Evolutionary conservation across 495 filamentous ascomycete species (phyloP), one percentile per base, ranked within the genome.

Genomic region (Zalerion maritima): DNA sequence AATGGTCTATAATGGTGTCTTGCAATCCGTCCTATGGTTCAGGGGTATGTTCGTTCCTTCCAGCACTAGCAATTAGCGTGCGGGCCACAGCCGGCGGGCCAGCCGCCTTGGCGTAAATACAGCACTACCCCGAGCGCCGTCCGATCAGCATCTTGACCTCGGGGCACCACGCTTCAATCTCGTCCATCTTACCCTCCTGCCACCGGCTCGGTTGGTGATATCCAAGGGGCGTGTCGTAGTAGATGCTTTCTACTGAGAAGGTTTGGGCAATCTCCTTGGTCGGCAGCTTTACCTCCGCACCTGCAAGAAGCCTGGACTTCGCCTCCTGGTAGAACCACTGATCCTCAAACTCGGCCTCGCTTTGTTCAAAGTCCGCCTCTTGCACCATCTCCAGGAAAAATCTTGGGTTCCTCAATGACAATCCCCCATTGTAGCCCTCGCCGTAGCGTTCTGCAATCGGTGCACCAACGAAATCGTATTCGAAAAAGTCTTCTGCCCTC

Each of bases 401-500:
- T 21, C 29, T 38, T 14, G 40, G 42, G 35, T 49, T 52, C 10
- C 51, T 30, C 25, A 55, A 33, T 17, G 37, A 48, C 30, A 55
- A 31, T 0, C 49, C 51, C 10, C 49, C 49, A 34, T 52, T 52
- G 30, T 45, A 49, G 15, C 45, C 47, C 18, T 32, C 21, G 7
- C 43, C 37, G 10, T 30, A 29, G 0, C 13, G 17, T 14, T 18
- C 1, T 14, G 33, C 23, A 20, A 55, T 41, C 14, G 43, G 37
- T 6, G 46, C 48, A 0, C 48, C 48, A 20, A 55, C 29, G 12
- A 49, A 38, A 32, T 49, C 48, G 26, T 43, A 55, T 4, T 39
- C 28, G 20, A 52, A 26, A 26, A 43, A 54, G 28, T 52, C 50
- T n/a, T 55, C 50, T n/a, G 48, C 43, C 21, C 31, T 40, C 9